A percentile compares a stretch with the other conserved stretches of the same genome.
Conservation (phyloP, 768 basidiomycete species). For the Fomitopsis pulvina region DNA sequence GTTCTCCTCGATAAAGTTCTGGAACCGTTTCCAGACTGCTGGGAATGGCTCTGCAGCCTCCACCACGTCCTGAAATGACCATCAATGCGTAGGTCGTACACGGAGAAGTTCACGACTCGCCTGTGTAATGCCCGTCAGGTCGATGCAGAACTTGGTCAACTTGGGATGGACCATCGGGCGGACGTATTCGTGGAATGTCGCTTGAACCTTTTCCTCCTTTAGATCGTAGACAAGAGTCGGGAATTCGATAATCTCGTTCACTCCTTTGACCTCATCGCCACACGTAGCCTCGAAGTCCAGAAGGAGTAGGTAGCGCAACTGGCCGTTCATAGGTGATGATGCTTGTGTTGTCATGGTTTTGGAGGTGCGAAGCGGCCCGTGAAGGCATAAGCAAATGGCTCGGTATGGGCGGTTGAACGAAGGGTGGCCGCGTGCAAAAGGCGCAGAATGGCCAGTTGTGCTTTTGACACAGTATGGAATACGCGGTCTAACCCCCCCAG, state of each 20-base stretch:
- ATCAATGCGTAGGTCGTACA: not conserved
- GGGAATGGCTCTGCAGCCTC: conserved; percentile 20
- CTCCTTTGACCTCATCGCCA: conserved; percentile 12
- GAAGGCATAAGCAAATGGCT: no score
- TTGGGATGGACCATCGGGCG: conserved; percentile 15
- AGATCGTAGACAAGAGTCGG: conserved; percentile 23
- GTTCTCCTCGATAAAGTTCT: conserved; percentile 16
- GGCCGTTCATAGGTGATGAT: not conserved
- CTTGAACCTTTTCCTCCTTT: conserved; percentile 17
- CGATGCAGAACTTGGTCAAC: conserved; percentile 22
- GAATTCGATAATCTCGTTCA: conserved; percentile 25
- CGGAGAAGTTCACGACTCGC: conserved; percentile 5
- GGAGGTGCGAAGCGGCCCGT: no score
- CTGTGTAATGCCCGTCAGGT: conserved; percentile 25
- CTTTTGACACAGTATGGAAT: no score
- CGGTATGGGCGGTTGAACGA: no score
- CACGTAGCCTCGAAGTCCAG: conserved; percentile 26
- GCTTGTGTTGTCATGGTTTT: not conserved
- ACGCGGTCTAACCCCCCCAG: no score
- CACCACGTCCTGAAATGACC: conserved; percentile 15
- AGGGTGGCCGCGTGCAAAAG: no score
- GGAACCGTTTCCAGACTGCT: conserved; percentile 22
- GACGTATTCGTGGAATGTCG: conserved; percentile 25
- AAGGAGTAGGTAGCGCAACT: conserved; percentile 18
- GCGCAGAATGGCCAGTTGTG: no score